phyloP scores from a whole-genome alignment of 2,329 filamentous ascomycete genomes.

The Herpotrichia juniperi region DNA sequence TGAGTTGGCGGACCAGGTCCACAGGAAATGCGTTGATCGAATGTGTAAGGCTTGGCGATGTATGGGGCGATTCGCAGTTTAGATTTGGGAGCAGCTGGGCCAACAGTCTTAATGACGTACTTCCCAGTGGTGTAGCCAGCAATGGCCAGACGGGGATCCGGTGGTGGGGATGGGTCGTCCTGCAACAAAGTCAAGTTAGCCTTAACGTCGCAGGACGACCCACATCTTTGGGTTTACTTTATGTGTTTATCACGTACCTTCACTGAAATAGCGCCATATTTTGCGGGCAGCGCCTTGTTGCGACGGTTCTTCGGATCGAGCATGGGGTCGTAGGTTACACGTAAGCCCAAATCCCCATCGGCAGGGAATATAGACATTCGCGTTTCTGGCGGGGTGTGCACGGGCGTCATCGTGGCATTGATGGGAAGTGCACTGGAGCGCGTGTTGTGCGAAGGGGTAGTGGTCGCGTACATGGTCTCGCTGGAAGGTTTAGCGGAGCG shows the following conservation, averaged over 20 bases:
- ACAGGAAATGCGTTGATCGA: slow-evolving; percentile 82
- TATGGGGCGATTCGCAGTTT: slow-evolving; percentile 77
- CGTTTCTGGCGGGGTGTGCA: slow-evolving; percentile 50
- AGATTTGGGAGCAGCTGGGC: slow-evolving; percentile 67
- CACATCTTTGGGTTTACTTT: slow-evolving; percentile 48
- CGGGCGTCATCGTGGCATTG: slow-evolving; percentile 55
- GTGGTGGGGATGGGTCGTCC: slow-evolving; percentile 79
- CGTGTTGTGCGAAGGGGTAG: slow-evolving; percentile 37
- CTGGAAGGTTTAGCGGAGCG: slow-evolving; percentile 48
- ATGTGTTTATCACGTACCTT: slow-evolving; percentile 54
- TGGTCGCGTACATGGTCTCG: slow-evolving; percentile 42
- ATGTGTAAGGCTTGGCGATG: slow-evolving; percentile 78
- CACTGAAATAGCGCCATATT: slow-evolving; percentile 1
- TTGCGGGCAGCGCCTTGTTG: slow-evolving; percentile 45
- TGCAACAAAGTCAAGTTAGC: slow-evolving; percentile 56
- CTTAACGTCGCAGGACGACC: slow-evolving; percentile 49
- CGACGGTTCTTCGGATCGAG: slow-evolving; percentile 52
- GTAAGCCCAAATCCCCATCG: slow-evolving; percentile 63
- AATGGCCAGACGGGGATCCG: slow-evolving; percentile 80
- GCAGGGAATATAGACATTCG: slow-evolving; percentile 57
- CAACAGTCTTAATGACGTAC: slow-evolving; percentile 59
- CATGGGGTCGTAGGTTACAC: slow-evolving; percentile 66
- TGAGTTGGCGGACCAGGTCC: slow-evolving; percentile 89
- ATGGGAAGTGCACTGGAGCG: slow-evolving; percentile 34
- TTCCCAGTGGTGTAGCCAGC: slow-evolving; percentile 62